Conservation (phyloP, 192 early-diverging fungal genomes). For the Umbelopsis sp. region DNA sequence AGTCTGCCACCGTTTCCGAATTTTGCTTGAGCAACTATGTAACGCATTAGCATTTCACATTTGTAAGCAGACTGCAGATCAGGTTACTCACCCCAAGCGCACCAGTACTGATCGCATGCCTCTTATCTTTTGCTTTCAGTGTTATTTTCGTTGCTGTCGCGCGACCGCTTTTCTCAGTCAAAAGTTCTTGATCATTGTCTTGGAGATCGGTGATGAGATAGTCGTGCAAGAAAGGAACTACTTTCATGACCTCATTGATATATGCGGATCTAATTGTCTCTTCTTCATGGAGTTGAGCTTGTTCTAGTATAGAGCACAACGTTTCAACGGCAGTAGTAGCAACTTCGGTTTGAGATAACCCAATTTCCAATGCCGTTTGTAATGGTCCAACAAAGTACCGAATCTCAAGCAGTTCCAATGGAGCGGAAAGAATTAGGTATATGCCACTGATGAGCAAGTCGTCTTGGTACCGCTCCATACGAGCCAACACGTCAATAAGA, state of each 20-base stretch:
- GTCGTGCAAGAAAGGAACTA: conserved; percentile 67
- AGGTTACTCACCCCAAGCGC: background rate
- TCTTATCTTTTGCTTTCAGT: conserved; percentile 1
- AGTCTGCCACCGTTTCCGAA: conserved; percentile 26
- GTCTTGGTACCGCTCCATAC: conserved; percentile 72
- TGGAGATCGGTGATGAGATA: conserved; percentile 63
- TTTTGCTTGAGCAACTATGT: background rate
- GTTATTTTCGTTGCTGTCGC: background rate
- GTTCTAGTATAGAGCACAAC: conserved; percentile 38
- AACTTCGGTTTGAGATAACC: conserved; percentile 64
- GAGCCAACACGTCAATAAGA: conserved; percentile 59
- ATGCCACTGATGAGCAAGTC: conserved; percentile 74
- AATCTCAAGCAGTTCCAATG: conserved; percentile 58
- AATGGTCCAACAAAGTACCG: conserved; percentile 58
- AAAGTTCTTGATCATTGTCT: conserved; percentile 2
- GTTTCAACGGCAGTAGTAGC: conserved; percentile 64
- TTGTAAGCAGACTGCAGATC: too few species aligned
- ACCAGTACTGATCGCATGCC: background rate
- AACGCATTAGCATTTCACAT: background rate
- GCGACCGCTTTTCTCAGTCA: background rate
- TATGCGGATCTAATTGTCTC: background rate
- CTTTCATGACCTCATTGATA: conserved; percentile 20
- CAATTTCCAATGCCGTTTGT: conserved; percentile 65
- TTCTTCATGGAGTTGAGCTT: conserved; percentile 1
- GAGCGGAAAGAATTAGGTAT: conserved; percentile 62